phyloP scores from a whole-genome alignment of 2,329 filamentous ascomycete genomes.

The Venturia carpophila region DNA sequence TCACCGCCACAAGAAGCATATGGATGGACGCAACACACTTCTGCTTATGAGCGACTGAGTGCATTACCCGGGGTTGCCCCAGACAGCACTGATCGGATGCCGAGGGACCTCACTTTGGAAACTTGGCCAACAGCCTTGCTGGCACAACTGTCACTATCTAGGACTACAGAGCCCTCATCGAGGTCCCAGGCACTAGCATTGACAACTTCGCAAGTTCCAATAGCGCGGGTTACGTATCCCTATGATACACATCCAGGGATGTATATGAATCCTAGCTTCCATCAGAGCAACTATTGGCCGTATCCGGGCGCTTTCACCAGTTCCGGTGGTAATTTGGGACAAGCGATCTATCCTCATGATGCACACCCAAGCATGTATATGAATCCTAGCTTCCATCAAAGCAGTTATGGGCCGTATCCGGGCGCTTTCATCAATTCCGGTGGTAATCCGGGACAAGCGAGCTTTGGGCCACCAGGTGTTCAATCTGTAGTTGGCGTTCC shows the following conservation, averaged over 20 bases:
- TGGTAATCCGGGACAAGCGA: neutral
- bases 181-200: neutral
- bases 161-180: neutral
- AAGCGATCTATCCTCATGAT: neutral
- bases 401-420: neutral
- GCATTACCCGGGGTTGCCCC: no score
- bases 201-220: neutral
- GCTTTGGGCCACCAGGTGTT: no score
- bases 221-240: neutral
- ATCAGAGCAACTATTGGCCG: neutral
- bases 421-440: neutral
- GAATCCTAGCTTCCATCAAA: neutral
- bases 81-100: no score
- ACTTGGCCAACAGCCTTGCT: no score
- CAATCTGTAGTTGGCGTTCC: no score
- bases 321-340: no score
- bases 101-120: no score
- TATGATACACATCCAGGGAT: neutral
- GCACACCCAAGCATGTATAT: neutral
- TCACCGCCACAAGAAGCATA: no score
- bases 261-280: neutral
- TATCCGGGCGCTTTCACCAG: neutral
- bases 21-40: no score
- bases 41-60: no score
- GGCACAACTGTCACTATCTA: neutral